Evolutionary conservation across 2,329 filamentous ascomycete genomes (phyloP).

Genomic region (Stagonosporopsis cucurbitacearum): DNA sequence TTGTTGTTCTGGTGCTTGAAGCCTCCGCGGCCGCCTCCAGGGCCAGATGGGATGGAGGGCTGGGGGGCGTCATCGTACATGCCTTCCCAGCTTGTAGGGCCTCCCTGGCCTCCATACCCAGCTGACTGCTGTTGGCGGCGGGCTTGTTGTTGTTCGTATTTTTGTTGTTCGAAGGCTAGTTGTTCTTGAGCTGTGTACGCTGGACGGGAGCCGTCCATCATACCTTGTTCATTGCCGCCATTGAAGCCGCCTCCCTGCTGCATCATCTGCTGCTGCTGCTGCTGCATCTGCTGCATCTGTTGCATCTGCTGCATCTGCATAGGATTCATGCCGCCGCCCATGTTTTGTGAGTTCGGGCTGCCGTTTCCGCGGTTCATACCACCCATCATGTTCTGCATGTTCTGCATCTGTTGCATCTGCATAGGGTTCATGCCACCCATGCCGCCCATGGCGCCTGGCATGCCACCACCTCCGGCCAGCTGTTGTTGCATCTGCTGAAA

Average conservation of each 20-base stretch:
- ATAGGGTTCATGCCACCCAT: conserved; percentile 68
- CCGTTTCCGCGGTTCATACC: conserved; percentile 42
- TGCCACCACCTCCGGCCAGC: conserved; percentile 63
- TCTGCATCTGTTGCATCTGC: conserved; percentile 49
- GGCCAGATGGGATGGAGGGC: conserved; percentile 67
- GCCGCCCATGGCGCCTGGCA: conserved; percentile 37
- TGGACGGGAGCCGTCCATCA: conserved; percentile 53
- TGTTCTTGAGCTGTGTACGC: conserved; percentile 74
- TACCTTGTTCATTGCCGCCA: conserved; percentile 54
- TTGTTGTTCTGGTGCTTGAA: conserved; percentile 41
- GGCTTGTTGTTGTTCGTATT: conserved; percentile 74
- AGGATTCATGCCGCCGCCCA: conserved; percentile 67
- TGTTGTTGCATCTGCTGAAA: conserved; percentile 94
- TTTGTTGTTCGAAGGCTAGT: conserved; percentile 77
- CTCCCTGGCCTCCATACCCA: conserved; percentile 61
- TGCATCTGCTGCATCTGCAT: conserved; percentile 73
- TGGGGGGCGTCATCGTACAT: conserved; percentile 98
- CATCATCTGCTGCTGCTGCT: conserved; percentile 53
- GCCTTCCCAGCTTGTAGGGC: conserved; percentile 91
- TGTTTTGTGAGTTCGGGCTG: conserved; percentile 41
- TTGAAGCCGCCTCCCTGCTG: conserved; percentile 53
- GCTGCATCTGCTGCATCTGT: conserved; percentile 62
- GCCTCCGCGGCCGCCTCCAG: conserved; percentile 51
- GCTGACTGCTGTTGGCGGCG: conserved; percentile 58
- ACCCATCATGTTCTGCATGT: conserved; percentile 47